Evolutionary conservation across 495 filamentous ascomycete species (phyloP).

Genomic region (Aspergillus sparsus): DNA sequence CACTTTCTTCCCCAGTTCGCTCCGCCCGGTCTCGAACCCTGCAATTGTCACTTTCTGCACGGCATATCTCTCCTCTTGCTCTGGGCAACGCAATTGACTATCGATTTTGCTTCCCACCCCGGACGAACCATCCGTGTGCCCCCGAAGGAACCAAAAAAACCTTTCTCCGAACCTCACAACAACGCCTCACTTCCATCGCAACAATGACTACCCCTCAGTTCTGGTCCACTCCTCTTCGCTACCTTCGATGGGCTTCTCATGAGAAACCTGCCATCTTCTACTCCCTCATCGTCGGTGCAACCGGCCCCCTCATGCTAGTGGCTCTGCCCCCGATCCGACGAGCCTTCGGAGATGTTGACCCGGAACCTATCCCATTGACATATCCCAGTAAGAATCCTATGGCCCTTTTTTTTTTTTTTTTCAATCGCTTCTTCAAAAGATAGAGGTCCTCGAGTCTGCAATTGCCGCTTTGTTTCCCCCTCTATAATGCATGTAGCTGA

Average conservation of each 20-base stretch:
- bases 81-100: constrained; percentile 18
- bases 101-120: not conserved
- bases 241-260: constrained; percentile 82
- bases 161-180: constrained; percentile 22
- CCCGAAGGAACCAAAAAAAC: constrained; percentile 19
- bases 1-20: constrained; percentile 3
- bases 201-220: constrained; percentile 75
- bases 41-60: not conserved
- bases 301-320: constrained; percentile 69
- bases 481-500: not conserved
- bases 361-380: constrained; percentile 74
- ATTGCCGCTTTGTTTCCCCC: not conserved
- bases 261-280: constrained; percentile 88
- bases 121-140: constrained; percentile 2
- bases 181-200: constrained; percentile 25
- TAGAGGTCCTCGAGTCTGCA: no score
- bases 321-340: constrained; percentile 68
- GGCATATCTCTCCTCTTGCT: not conserved
- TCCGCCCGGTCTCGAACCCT: not conserved
- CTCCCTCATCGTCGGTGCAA: constrained; percentile 67
- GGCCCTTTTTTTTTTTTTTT: not conserved
- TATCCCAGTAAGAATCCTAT: constrained; percentile 74
- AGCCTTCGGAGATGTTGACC: constrained; percentile 67
- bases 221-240: constrained; percentile 77
- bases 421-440: not conserved